These are phyloP conservation scores for Selaginella moellendorffii DNA, from an alignment of 75 land plant species.

Conservation along the genomic window DNA sequence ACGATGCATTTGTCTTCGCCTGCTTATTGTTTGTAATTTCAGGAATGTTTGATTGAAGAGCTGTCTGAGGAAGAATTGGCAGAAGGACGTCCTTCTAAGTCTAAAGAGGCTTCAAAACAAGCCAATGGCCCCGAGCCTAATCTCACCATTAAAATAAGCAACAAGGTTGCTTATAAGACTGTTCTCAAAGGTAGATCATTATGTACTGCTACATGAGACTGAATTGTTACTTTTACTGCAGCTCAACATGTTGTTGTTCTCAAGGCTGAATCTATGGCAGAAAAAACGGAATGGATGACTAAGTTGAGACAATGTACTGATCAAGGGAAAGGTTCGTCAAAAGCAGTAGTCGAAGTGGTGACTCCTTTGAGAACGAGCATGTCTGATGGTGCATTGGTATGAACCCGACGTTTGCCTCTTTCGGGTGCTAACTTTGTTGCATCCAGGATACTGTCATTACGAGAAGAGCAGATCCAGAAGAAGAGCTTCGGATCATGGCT, in stretches of 20 bases:
- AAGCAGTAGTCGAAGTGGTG: constrained; percentile 13
- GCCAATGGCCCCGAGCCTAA: constrained; percentile 57
- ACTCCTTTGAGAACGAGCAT: constrained; percentile 46
- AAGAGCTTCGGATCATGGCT: constrained; percentile 93
- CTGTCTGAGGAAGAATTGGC: constrained; percentile 35
- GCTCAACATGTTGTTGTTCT: constrained; percentile 62
- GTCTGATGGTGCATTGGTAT: constrained; percentile 73
- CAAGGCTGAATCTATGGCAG: constrained; percentile 86
- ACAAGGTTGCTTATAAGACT: constrained; percentile 76
- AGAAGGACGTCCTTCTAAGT: constrained; percentile 38
- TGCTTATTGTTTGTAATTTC: background rate
- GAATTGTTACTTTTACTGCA: constrained; percentile 25
- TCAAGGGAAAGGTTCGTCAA: constrained; percentile 37
- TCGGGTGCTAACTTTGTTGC: background rate
- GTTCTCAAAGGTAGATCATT: constrained; percentile 60
- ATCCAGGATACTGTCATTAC: constrained; percentile 44
- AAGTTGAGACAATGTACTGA: constrained; percentile 43
- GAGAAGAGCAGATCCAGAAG: constrained; percentile 88
- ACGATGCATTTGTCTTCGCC: background rate
- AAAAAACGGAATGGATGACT: constrained; percentile 68
- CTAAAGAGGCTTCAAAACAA: constrained; percentile 40
- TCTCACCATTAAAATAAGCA: constrained; percentile 67
- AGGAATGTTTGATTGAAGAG: constrained; percentile 50
- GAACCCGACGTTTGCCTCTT: constrained; percentile 11
- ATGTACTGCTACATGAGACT: background rate